Percentiles rank a stretch among this genome's conserved stretches.
phyloP scores from a whole-genome alignment of 495 filamentous ascomycete species.

The Apiosordaria backusii region DNA sequence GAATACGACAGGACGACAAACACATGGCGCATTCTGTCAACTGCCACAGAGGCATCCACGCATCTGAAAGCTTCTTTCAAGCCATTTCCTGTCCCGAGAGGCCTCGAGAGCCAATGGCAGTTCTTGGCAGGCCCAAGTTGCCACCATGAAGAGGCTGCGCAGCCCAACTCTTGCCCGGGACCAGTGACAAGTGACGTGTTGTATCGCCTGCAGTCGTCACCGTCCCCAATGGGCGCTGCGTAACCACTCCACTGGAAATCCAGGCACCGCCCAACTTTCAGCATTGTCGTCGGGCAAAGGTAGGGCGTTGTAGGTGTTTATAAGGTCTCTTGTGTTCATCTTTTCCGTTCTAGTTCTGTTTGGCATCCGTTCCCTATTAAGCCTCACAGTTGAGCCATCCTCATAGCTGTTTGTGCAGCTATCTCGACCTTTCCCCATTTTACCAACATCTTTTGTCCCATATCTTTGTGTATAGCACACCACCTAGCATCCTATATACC shows the following conservation, averaged over 20 bases:
- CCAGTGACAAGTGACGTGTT: conserved; percentile 5
- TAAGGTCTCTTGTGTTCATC: background rate
- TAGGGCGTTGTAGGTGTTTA: background rate
- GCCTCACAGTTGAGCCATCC: background rate
- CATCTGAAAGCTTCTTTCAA: background rate
- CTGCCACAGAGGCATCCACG: background rate
- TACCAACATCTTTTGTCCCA: background rate
- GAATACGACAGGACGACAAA: background rate
- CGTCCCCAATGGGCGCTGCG: background rate
- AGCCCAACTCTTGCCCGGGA: background rate
- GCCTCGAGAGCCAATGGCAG: background rate
- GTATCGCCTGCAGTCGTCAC: background rate
- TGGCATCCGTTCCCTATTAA: background rate
- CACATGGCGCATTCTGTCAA: background rate
- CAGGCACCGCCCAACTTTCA: background rate
- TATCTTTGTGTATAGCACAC: background rate
- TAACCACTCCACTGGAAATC: background rate
- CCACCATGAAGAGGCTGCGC: background rate
- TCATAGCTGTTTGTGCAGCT: background rate
- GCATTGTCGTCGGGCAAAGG: background rate
- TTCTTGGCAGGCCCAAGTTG: background rate
- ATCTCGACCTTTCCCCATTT: background rate
- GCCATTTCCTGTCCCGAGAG: background rate
- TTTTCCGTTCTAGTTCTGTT: background rate
- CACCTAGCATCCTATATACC: background rate